Percentiles rank a stretch among this genome's conserved stretches.
Conservation (phyloP, 495 filamentous ascomycete species). For the Clohesyomyces aquaticus region DNA sequence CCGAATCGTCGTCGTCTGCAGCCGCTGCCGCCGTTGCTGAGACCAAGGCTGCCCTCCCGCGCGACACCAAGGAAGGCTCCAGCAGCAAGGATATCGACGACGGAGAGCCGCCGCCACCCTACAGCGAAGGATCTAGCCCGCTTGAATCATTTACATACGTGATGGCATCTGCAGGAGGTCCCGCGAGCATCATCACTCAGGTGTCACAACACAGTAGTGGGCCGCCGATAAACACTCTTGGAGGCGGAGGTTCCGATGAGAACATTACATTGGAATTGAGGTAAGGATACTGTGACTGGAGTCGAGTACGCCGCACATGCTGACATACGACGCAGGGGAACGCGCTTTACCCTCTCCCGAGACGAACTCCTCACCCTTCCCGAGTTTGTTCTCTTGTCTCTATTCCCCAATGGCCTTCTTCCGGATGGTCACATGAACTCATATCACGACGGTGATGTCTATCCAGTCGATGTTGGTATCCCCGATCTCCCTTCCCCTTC, state of each 20-base stretch:
- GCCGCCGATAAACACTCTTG: slow-evolving; percentile 84
- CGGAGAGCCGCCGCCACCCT: slow-evolving; percentile 90
- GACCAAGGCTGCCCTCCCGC: slow-evolving; percentile 80
- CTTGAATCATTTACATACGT: slow-evolving; percentile 93
- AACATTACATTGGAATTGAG: slow-evolving; percentile 92
- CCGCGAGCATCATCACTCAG: slow-evolving; percentile 98
- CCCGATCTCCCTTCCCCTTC: slow-evolving; percentile 39
- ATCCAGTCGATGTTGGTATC: slow-evolving; percentile 90
- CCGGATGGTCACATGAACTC: slow-evolving; percentile 96
- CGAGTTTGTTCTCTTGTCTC: slow-evolving; percentile 97
- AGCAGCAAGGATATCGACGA: slow-evolving; percentile 75
- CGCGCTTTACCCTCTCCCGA: slow-evolving; percentile 87
- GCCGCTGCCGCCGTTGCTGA: slow-evolving; percentile 65
- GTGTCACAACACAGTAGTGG: slow-evolving; percentile 90
- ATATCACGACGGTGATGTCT: slow-evolving; percentile 89
- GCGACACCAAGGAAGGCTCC: slow-evolving; percentile 75
- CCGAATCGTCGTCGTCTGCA: slow-evolving; percentile 45
- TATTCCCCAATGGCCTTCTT: slow-evolving; percentile 96
- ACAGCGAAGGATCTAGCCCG: slow-evolving; percentile 91
- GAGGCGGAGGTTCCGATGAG: slow-evolving; percentile 94
- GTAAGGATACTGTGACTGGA: slow-evolving; percentile 55
- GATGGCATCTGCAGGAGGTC: slow-evolving; percentile 95
- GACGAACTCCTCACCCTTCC: slow-evolving; percentile 94
- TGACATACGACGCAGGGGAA: slow-evolving; percentile 64
- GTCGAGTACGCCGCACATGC: background rate